Evolutionary conservation across 257 asterid genomes (phyloP).

Genomic region (Fraxinus americana): DNA sequence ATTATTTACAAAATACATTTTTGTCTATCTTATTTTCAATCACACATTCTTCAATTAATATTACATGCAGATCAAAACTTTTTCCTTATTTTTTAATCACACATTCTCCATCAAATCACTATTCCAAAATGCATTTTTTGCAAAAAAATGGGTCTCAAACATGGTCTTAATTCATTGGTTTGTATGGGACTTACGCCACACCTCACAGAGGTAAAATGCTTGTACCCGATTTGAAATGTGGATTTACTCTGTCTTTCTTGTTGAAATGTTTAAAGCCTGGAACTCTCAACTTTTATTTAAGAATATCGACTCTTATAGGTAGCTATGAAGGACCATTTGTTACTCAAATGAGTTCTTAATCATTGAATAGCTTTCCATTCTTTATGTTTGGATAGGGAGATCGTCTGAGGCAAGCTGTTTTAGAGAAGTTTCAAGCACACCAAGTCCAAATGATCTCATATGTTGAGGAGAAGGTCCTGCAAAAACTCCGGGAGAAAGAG

Average conservation of each 20-base stretch:
- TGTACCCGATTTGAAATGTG: not conserved
- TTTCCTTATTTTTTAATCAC: too few relatives aligned
- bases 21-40: too few relatives aligned
- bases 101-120: too few relatives aligned
- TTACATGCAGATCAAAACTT: too few relatives aligned
- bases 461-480: conserved; percentile 73
- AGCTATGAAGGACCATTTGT: not conserved
- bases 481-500: conserved; percentile 80
- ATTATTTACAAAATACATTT: too few relatives aligned
- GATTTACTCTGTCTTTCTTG: not conserved
- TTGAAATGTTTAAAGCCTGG: too few relatives aligned
- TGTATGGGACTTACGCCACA: not conserved
- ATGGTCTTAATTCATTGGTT: not conserved
- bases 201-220: not conserved
- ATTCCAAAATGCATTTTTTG: too few relatives aligned
- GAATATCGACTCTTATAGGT: not conserved
- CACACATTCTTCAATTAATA: too few relatives aligned
- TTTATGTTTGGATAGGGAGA: conserved; percentile 60
- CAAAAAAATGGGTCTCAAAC: too few relatives aligned
- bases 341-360: not conserved
- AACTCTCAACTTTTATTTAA: not conserved
- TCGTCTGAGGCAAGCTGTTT: conserved; percentile 67
- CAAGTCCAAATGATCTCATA: conserved; percentile 81
- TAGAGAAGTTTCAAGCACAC: conserved; percentile 77
- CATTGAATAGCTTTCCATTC: not conserved